These are phyloP conservation scores for Sclerotinia minor DNA, from an alignment of 2,329 filamentous ascomycete genomes.

Conservation along the genomic window DNA sequence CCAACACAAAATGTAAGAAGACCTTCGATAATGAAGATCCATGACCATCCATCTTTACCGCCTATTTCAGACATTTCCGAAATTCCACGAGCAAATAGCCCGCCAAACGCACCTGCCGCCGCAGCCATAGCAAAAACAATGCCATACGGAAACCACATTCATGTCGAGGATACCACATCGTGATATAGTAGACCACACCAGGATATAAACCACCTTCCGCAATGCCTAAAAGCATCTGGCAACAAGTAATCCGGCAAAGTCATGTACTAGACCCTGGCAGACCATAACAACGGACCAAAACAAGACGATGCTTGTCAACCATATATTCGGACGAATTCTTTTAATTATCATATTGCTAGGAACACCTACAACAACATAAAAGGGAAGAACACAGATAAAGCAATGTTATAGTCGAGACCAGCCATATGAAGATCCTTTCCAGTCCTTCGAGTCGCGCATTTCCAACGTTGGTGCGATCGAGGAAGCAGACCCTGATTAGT, in stretches of 20 bases:
- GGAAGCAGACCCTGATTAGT: slow-evolving; percentile 35
- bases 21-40: slow-evolving; percentile 77
- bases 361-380: slow-evolving; percentile 39
- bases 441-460: slow-evolving; percentile 40
- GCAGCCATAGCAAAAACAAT: slow-evolving; percentile 60
- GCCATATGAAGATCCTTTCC: slow-evolving; percentile 41
- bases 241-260: slow-evolving; percentile 52
- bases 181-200: slow-evolving; percentile 60
- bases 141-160: slow-evolving; percentile 64
- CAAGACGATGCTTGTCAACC: slow-evolving; percentile 63
- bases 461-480: slow-evolving; percentile 40
- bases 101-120: slow-evolving; percentile 54
- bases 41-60: slow-evolving; percentile 66
- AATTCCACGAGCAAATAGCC: slow-evolving; percentile 55
- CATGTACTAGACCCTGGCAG: slow-evolving; percentile 65
- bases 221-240: slow-evolving; percentile 55
- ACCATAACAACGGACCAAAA: slow-evolving; percentile 70
- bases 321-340: slow-evolving; percentile 52
- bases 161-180: slow-evolving; percentile 59
- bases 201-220: slow-evolving; percentile 61
- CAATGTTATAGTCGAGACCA: slow-evolving; percentile 41
- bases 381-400: slow-evolving; percentile 41
- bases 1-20: slow-evolving; percentile 51
- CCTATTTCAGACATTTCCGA: slow-evolving; percentile 57
- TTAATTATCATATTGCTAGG: slow-evolving; percentile 45